Evolutionary conservation across 2,329 filamentous ascomycete species (phyloP), one percentile per base, ranked within the genome.

Genomic region (Aspergillus brunneoviolaceus): DNA sequence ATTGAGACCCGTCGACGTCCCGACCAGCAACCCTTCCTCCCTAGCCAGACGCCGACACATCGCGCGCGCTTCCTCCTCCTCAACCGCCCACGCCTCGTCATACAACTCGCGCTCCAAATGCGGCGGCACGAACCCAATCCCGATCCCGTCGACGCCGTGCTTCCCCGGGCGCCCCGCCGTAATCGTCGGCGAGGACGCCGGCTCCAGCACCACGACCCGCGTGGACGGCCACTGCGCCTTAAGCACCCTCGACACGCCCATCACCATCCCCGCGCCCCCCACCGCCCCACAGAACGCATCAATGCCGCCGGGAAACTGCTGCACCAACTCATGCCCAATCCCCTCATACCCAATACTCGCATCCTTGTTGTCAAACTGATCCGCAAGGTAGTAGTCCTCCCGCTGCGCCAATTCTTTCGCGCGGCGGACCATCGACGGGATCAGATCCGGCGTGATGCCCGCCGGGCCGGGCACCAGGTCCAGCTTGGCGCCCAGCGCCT

Each of bases 81-180:
- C 89, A 4, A 93, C 96, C 84, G 96, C 96, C 81, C 95, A 95
- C 90, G 92, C 96, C 72, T 88, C 88, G 76, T 96, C 90, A 23
- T 96, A 89, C 2, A 85, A 74, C n/a, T 86, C 77, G 70, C 88
- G 89, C 65, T 92, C 86, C 51, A 96, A 80, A 7, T 96, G 92
- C 33, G 96, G 91, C 3, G 92, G 92, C 60, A 96, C 88, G 74
- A 96, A 96, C 74, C 96, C 93, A 73, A 96, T 96, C 10, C 93
- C 92, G 67, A 96, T 96, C 31, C 93, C 93, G 79, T 96, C 93
- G 1, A 97, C 92, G 79, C 96, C 95, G 81, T 96, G 96, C 1
- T 86, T 80, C 73, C 89, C 86, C 3, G 49, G n/a, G 16, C 42
- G 31, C n/a, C 60, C 59, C 42, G 62, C 53, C 3, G 61, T 61